Evolutionary conservation across 108 stramenopile species (phyloP).

Genomic region (Conticribra weissflogii): DNA sequence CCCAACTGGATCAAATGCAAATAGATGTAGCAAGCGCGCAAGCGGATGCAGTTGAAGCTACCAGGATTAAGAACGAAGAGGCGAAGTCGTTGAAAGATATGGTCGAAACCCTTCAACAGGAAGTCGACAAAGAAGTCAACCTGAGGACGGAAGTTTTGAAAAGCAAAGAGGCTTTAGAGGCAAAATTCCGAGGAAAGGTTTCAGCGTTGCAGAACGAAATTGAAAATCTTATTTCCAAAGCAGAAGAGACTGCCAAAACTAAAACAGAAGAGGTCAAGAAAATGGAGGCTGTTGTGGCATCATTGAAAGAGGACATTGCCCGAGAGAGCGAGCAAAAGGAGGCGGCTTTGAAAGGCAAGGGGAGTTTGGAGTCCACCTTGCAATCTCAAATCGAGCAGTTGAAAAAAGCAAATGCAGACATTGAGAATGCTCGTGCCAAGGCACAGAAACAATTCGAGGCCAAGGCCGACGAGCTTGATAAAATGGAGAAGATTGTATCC

Average conservation of each 20-base stretch:
- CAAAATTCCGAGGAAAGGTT: too few relatives aligned
- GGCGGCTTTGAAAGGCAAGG: neutral
- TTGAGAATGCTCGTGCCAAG: conserved; percentile 1
- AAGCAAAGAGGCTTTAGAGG: conserved; percentile 30
- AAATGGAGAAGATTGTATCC: conserved; percentile 1
- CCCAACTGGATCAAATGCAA: too few relatives aligned
- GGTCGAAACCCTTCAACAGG: conserved; percentile 14
- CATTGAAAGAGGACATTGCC: neutral
- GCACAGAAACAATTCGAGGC: conserved; percentile 11
- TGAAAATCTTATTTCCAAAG: neutral
- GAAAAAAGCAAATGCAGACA: conserved; percentile 21
- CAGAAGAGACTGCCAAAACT: conserved; percentile 11
- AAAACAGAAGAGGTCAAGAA: conserved; percentile 21
- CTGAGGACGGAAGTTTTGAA: conserved; percentile 16
- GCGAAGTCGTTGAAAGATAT: conserved; percentile 25
- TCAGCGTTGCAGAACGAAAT: conserved; percentile 10
- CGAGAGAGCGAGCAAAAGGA: neutral
- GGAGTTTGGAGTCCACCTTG: conserved; percentile 8
- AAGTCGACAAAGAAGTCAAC: conserved; percentile 26
- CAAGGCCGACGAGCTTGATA: conserved; percentile 8
- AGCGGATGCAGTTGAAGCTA: neutral
- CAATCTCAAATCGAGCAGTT: conserved; percentile 11
- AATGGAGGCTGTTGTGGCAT: conserved; percentile 9
- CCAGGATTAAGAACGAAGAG: conserved; percentile 25
- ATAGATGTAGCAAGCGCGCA: neutral